phyloP scores from a whole-genome alignment of 169 alveolate species.

The Eimeria nieschulzi region DNA sequence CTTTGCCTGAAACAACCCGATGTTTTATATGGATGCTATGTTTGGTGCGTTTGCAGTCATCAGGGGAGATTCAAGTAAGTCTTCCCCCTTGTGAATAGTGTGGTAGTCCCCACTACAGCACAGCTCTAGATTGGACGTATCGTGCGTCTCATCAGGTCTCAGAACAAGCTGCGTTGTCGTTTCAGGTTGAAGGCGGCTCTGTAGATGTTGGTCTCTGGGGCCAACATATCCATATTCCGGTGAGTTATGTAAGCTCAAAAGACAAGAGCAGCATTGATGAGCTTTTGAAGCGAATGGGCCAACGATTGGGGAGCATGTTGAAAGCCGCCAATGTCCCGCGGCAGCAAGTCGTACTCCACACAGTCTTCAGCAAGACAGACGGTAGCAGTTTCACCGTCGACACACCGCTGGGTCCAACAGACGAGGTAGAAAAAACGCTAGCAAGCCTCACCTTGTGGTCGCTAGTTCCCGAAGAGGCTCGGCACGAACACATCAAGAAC shows the following conservation, averaged over 20 bases:
- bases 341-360: constrained; percentile 31
- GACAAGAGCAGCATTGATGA: constrained; percentile 19
- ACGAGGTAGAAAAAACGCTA: constrained; percentile 8
- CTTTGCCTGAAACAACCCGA: too few species aligned
- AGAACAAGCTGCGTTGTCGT: background rate
- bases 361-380: constrained; percentile 3
- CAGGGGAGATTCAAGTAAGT: constrained; percentile 35
- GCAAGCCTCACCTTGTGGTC: constrained; percentile 10
- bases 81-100: background rate
- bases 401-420: constrained; percentile 51
- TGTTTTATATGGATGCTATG: background rate
- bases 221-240: background rate
- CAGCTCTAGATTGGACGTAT: too few species aligned
- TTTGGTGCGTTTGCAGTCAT: constrained; percentile 4
- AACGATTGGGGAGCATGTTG: constrained; percentile 36
- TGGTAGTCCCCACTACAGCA: too few species aligned
- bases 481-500: constrained; percentile 27
- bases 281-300: constrained; percentile 23
- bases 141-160: too few species aligned
- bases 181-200: constrained; percentile 57
- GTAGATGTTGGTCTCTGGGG: constrained; percentile 28
- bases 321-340: constrained; percentile 2
- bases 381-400: constrained; percentile 29
- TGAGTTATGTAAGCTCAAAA: constrained; percentile 22
- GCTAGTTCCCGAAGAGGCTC: constrained; percentile 48